phyloP scores from a whole-genome alignment of 23 red algal genomes.

The Gracilaria vermiculophylla region DNA sequence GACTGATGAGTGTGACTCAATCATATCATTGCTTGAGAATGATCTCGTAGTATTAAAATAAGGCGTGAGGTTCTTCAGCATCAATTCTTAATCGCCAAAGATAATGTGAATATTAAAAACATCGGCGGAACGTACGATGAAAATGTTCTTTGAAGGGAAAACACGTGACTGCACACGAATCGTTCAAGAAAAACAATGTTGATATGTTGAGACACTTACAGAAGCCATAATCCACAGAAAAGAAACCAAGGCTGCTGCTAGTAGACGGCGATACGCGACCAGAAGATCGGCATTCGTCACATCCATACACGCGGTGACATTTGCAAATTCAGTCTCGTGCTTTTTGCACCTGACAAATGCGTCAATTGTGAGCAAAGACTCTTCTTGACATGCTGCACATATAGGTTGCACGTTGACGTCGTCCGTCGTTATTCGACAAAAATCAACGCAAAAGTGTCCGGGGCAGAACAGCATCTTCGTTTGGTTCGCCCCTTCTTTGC shows the following conservation, averaged over 20 bases:
- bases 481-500: not conserved
- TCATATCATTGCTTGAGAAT: no score
- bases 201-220: constrained; percentile 5
- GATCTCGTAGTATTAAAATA: no score
- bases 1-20: no score
- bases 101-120: no score
- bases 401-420: constrained; percentile 24
- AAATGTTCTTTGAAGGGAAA: not conserved
- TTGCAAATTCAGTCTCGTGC: not conserved
- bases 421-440: constrained; percentile 37
- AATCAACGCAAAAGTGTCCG: constrained; percentile 55
- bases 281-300: not conserved
- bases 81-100: no score
- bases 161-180: not conserved
- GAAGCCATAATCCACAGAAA: constrained; percentile 10
- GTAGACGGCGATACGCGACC: not conserved
- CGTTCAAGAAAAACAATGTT: not conserved
- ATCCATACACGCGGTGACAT: not conserved
- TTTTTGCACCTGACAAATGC: not conserved
- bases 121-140: not conserved
- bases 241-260: not conserved
- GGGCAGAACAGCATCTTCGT: constrained; percentile 29
- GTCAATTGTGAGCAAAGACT: not conserved
- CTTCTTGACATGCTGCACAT: constrained; percentile 10
- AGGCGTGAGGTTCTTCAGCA: no score